Base-by-base conservation (phyloP, 139 green algal species). In the Chlorella ohadii region DNA sequence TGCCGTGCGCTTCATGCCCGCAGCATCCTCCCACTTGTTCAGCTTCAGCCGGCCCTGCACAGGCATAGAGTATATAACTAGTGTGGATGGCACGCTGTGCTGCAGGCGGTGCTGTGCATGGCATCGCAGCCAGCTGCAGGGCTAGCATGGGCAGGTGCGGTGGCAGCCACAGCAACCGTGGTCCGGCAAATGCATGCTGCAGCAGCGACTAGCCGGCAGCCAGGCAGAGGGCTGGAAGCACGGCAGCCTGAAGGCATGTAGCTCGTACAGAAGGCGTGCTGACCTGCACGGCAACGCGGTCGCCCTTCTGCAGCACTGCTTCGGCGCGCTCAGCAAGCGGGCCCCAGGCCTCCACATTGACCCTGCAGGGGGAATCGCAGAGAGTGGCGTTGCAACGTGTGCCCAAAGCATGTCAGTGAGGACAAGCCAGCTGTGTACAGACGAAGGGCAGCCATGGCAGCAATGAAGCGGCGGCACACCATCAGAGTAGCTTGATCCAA, bases 341-440 rank as follows among this genome's bases (percentile, higher is more conserved):
- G 65, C 82, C 85, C 85, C 85, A 89, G 15, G 64, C 61, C 68
- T 89, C 85, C 27, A 89, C 82, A 44, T 89, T 64, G 41, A 89
- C 41, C 85, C 85, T 84, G 79, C 79, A 70, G 57, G 12, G 25
- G 7, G 5, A 16, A 51, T 11, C 6, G 44, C 44, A 59, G 51
- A 20, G 2, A 22, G 51, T 59, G 9, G 51, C 51, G 15, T 59
- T 13, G 51, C 19, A 4, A 13, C 51, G 12, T 23, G 15, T 3
- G 51, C 2, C 15, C 15, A 13, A 9, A 59, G 2, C 19, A 9
- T 3, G 15, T 9, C 51, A 59, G 51, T 9, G 51, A 11, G 6
- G 44, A 55, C 44, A 11, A n/a, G n/a, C n/a, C n/a, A n/a, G n/a
- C n/a, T n/a, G n/a, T n/a, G n/a, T n/a, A n/a, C n/a, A n/a, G n/a